Conservation (phyloP, 2,329 filamentous ascomycete genomes). For the Hirsutella rhossiliensis region DNA sequence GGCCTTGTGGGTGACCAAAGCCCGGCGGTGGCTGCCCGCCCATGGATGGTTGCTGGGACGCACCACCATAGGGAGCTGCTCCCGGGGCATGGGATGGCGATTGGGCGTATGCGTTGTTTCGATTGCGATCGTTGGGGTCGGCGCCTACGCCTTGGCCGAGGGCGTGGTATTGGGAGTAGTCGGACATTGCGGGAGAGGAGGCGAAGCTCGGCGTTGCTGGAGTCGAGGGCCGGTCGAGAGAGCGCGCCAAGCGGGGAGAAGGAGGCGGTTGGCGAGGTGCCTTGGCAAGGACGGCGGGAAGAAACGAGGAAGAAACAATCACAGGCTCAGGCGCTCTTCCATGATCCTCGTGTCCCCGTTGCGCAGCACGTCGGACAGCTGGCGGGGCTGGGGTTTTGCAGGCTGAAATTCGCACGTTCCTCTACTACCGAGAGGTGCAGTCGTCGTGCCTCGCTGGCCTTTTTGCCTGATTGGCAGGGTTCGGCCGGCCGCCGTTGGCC, state of each 20-base stretch:
- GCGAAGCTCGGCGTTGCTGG: no score
- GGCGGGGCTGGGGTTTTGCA: not conserved
- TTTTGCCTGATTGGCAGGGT: constrained; percentile 1
- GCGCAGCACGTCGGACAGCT: not conserved
- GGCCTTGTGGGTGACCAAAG: constrained; percentile 20
- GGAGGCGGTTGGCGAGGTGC: not conserved
- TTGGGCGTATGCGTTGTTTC: constrained; percentile 38
- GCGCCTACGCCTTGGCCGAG: constrained; percentile 42
- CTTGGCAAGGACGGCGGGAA: not conserved
- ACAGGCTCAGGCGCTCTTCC: constrained; percentile 6
- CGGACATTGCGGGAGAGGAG: constrained; percentile 30
- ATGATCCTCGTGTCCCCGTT: constrained; percentile 5
- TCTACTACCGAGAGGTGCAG: not conserved
- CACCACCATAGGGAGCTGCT: constrained; percentile 13
- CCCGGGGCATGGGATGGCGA: constrained; percentile 39
- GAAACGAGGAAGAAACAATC: not conserved
- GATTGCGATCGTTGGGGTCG: constrained; percentile 42
- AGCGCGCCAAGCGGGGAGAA: no score
- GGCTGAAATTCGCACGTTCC: not conserved
- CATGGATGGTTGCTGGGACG: constrained; percentile 5
- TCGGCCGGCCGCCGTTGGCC: not conserved
- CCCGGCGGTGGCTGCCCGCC: constrained; percentile 9
- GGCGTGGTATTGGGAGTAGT: constrained; percentile 43
- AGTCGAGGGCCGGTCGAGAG: no score
- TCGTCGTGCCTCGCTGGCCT: constrained; percentile 5